Evolutionary conservation across 148 eudicot genomes (phyloP), one percentile per base, ranked within the genome.

Genomic region (Nyssa sinensis): DNA sequence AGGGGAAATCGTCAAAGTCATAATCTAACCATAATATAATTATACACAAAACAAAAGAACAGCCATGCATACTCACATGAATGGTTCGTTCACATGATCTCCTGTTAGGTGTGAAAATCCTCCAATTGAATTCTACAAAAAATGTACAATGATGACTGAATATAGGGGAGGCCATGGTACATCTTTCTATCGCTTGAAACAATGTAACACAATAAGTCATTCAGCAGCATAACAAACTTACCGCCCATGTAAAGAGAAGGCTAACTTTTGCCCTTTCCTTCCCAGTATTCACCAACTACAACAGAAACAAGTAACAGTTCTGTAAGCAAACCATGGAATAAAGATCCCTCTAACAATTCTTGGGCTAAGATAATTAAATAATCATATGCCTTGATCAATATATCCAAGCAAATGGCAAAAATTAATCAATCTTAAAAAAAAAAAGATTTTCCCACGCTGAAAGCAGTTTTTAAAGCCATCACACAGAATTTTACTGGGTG

Each of bases 211-310:
- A n/a, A n/a, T n/a, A 55, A 62, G 2, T 25, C n/a, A n/a, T 77
- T 55, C 34, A 33, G 57, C 51, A 14, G 37, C 35, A 78, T 62
- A 69, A 79, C 28, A 69, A 71, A 66, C 97, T 92, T 87, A 95
- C 99, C 86, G 96, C 97, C 99, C 99, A 95, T 11, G 97, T 90
- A 72, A 95, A 87, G 65, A 85, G 87, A 80, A 95, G 97, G 91
- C 93, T 91, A 83, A 93, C 99, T 81, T 91, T 89, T 78, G 98
- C 97, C 82, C 99, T 89, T 71, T 95, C 99, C 83, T 82, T 95
- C 71, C 99, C 99, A 35, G 89, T 93, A 75, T 95, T 95, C 57
- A 91, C 97, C 89, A 95, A 83, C 99, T 95, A 70, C 80, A 83
- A 72, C 51, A 72, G 70, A 87, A 34, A 81, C 8, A 62, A 47